Conservation (phyloP, 176 grass and related monocot genomes). For the Triticum aestivum region DNA sequence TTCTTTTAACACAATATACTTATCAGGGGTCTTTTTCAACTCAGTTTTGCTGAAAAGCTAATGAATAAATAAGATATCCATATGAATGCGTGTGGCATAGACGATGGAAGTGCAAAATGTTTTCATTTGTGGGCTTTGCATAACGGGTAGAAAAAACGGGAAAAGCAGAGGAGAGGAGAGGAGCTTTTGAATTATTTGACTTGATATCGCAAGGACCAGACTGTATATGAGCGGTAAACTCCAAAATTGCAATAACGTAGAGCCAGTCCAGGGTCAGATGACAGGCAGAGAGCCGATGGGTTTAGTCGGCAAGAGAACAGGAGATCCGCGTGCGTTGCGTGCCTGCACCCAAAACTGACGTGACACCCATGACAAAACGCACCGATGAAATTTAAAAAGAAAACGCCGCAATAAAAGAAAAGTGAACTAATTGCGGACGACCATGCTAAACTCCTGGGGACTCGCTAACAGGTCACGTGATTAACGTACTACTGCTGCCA, state of each 20-base stretch:
- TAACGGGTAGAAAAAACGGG: neutral
- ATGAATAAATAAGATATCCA: no score
- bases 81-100: no score
- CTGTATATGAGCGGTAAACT: neutral
- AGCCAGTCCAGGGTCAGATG: no score
- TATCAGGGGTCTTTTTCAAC: neutral
- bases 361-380: neutral
- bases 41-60: no score
- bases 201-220: neutral
- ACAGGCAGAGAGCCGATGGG: neutral
- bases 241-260: neutral
- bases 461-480: neutral
- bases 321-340: neutral
- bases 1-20: neutral
- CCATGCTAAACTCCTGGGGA: no score
- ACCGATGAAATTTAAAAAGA: neutral
- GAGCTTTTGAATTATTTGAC: neutral
- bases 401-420: neutral
- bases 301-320: neutral
- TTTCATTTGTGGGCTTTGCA: neutral
- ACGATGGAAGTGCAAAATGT: neutral
- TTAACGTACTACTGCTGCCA: neutral
- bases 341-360: conserved; percentile 7
- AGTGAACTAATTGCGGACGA: no score
- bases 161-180: neutral